A percentile compares a stretch with the other conserved stretches of the same genome.
phyloP scores from a whole-genome alignment of 305 asterid genomes.

The Solanum chacoense region DNA sequence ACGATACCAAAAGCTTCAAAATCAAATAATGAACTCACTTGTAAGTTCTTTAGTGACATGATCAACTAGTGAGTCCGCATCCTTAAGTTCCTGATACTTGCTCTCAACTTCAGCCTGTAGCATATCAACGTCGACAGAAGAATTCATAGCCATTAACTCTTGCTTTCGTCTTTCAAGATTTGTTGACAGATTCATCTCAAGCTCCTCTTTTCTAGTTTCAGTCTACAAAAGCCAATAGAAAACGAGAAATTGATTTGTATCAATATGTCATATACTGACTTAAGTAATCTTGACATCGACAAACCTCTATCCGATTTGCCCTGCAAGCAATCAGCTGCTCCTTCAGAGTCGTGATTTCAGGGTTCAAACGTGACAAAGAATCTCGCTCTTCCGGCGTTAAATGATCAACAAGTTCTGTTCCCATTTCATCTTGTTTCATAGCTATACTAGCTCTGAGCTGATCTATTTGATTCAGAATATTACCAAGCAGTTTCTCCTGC shows the following conservation, averaged over 20 bases:
- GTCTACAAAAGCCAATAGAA: conserved; percentile 33
- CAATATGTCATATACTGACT: not conserved
- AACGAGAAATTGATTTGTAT: not conserved
- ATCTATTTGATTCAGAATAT: conserved; percentile 72
- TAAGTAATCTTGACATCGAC: conserved; percentile 4
- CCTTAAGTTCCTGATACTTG: conserved; percentile 71
- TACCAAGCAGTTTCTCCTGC: conserved; percentile 80
- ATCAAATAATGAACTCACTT: conserved; percentile 32
- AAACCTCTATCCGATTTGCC: conserved; percentile 87
- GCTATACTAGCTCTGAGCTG: conserved; percentile 77
- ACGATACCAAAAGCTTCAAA: conserved; percentile 6
- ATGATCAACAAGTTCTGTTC: conserved; percentile 97
- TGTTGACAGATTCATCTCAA: conserved; percentile 93
- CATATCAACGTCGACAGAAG: conserved; percentile 55
- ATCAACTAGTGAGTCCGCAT: conserved; percentile 49
- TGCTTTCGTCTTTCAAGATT: conserved; percentile 91
- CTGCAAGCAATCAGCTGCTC: conserved; percentile 61
- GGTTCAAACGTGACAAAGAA: conserved; percentile 75
- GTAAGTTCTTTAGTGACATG: conserved; percentile 58
- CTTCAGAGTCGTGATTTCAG: conserved; percentile 79
- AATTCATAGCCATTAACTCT: conserved; percentile 81
- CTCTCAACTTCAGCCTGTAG: conserved; percentile 72
- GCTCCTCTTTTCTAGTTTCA: conserved; percentile 91
- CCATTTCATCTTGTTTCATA: conserved; percentile 85
- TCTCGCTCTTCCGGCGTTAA: conserved; percentile 84